Base-by-base conservation (phyloP, 1,284 basidiomycete species). In the Naganishia cerealis region DNA sequence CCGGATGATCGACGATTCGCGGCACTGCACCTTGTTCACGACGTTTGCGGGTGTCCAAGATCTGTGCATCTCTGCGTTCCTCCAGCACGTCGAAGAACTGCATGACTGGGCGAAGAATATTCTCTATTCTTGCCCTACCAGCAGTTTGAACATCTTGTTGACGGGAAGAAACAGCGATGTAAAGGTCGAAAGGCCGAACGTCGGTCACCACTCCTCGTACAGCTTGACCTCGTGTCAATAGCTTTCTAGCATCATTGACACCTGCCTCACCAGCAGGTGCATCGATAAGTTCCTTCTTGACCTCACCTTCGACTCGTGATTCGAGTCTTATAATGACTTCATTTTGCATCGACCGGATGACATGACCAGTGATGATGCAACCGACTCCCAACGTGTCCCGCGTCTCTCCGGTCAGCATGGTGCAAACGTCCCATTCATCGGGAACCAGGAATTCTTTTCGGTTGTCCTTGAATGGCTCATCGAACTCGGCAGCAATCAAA, bases 321-420 rank as follows among this genome's bases (percentile, higher is more conserved):
- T 96, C 94, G 40, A 98, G 86, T 40, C 89, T 87, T 66, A 92
- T 87, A 58, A 81, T 79, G 48, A 87, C 86, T 40, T 83, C 81
- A 67, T 83, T 81, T 18, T 80, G 81, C 67, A 85, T 85, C 33
- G 86, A 82, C 39, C 88, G 86, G 40, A 85, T 80, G 40, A 94
- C 88, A 21, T 86, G 83, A 39, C 90, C 93, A 1, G 94, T 91
- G 62, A 99, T 87, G 71, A 95, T 89, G 56, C 92, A 84, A 65
- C 93, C 92, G 57, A 86, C 81, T 57, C 86, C 85, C 65, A 99
- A 84, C 3, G 93, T 95, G 56, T 87, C 84, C 59, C 83, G 79
- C 1, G 92, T 94, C 82, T 99, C 95, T 38, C 95, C 94, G 24
- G 92, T 95, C 68, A 99, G 86, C 92, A 96, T 96, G 7, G 91